These are phyloP conservation scores for Moricandia arvensis DNA, from an alignment of 345 rosid species.

Conservation along the genomic window DNA sequence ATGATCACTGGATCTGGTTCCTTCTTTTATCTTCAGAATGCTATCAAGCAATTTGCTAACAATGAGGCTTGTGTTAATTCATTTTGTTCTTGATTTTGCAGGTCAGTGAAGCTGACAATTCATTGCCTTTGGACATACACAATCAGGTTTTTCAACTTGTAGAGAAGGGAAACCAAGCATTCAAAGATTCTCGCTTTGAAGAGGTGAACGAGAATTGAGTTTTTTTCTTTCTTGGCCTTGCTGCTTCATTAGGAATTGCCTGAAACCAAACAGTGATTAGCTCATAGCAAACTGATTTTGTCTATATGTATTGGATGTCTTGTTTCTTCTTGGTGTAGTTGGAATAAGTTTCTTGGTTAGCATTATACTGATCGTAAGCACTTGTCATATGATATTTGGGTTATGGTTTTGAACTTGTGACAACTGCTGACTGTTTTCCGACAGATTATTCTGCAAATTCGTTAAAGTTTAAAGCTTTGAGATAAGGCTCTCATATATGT, in stretches of 20 bases:
- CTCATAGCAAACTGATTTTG: not conserved
- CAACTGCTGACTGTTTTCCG: not conserved
- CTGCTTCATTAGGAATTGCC: not conserved
- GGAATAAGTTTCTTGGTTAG: not conserved
- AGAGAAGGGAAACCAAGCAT: constrained; percentile 65
- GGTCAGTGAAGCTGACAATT: constrained; percentile 68
- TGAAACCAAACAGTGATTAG: not conserved
- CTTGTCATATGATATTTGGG: not conserved
- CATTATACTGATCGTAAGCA: constrained; percentile 7
- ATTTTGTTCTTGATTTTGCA: constrained; percentile 31
- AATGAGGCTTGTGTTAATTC: not conserved
- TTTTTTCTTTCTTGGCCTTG: not conserved
- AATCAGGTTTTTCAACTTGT: constrained; percentile 63
- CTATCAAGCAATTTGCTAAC: not conserved
- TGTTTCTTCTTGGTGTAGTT: not conserved
- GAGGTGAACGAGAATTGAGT: constrained; percentile 42
- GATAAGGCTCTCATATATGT: not conserved
- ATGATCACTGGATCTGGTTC: not conserved
- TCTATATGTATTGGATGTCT: not conserved
- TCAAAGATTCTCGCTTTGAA: constrained; percentile 63
- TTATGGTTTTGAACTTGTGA: not conserved
- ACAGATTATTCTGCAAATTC: not conserved
- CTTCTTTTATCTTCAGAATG: not conserved
- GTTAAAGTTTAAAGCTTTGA: not conserved
- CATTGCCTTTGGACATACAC: constrained; percentile 60